Percentiles rank a stretch among this genome's conserved stretches.
Evolutionary conservation across 352 stramenopile genomes (phyloP).

Genomic region (Blastocystis hominis): DNA sequence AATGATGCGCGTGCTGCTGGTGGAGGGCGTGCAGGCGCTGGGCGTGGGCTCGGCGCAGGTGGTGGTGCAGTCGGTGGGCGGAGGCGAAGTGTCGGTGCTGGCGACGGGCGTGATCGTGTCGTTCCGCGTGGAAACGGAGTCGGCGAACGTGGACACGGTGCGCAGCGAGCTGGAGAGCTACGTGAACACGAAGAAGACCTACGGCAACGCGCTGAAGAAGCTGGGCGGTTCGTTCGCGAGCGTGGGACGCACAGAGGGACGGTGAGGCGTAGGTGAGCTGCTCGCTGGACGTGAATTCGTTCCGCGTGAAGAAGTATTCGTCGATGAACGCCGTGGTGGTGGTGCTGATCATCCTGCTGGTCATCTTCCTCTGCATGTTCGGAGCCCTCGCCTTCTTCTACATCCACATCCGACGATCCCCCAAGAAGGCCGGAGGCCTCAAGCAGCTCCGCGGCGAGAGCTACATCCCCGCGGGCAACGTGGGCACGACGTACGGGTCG

Average conservation of each 20-base stretch:
- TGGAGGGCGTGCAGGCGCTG: neutral
- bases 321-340: conserved; percentile 49
- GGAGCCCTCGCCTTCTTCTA: neutral
- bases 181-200: neutral
- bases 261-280: neutral
- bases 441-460: neutral
- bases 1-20: neutral
- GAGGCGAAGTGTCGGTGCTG: neutral
- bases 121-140: neutral
- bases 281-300: neutral
- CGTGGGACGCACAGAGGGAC: neutral
- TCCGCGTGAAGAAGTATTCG: conserved; percentile 27
- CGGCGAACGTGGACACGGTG: neutral
- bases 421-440: neutral
- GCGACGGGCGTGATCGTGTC: neutral
- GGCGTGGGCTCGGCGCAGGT: conserved; percentile 6
- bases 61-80: neutral
- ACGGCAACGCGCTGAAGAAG: neutral
- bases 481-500: neutral
- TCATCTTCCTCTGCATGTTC: conserved; percentile 31
- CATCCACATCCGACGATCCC: neutral
- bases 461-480: neutral
- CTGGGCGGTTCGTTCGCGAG: neutral
- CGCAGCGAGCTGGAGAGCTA: neutral
- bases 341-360: conserved; percentile 4